Evolutionary conservation across 2,329 filamentous ascomycete species (phyloP), one percentile per base, ranked within the genome.

Genomic region (Colletotrichum eremochloae): DNA sequence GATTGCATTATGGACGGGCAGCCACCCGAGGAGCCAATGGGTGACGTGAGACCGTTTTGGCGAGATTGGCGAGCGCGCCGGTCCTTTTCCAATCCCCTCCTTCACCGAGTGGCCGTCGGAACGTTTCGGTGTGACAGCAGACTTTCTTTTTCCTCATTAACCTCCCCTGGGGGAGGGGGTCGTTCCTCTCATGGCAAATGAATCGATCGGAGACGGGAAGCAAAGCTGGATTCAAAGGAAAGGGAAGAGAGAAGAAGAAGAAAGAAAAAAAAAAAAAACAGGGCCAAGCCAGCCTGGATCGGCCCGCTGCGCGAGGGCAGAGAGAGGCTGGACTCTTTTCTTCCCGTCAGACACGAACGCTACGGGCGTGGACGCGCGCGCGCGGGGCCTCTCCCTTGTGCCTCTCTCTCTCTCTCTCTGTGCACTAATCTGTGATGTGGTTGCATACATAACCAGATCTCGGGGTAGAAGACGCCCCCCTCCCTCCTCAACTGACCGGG

Each of bases 281-380:
- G 9, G 18, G 69, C 65, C 65, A 71, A 68, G 69, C 60, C 65
- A 68, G 44, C 5, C 44, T 46, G 69, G 69, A 68, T 71, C 69
- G 65, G 69, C 65, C 69, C 65, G 69, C 18, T 24, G 24, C 65
- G 63, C 20, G 65, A 31, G 64, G 56, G 64, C 57, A 60, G 46
- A 31, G 18, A 36, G 7, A 6, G 1, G 44, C 20, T n/a, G 7
- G 33, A 36, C 33, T 3, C 33, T 36, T 20, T 4, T 4, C 38
- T 40, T 2, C 42, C 18, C 42, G 5, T 44, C 42, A 2, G 42
- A 18, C 15, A 44, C 20, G 2, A 20, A 44, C 42, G 42, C 40
- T 42, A 12, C 40, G 40, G 40, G 40, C 40, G 5, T 24, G 24
- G 24, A 24, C 24, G 24, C 24, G 24, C 24, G 24, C 24, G 24